Evolutionary conservation across 495 filamentous ascomycete species (phyloP).

Genomic region (Podospora conica): DNA sequence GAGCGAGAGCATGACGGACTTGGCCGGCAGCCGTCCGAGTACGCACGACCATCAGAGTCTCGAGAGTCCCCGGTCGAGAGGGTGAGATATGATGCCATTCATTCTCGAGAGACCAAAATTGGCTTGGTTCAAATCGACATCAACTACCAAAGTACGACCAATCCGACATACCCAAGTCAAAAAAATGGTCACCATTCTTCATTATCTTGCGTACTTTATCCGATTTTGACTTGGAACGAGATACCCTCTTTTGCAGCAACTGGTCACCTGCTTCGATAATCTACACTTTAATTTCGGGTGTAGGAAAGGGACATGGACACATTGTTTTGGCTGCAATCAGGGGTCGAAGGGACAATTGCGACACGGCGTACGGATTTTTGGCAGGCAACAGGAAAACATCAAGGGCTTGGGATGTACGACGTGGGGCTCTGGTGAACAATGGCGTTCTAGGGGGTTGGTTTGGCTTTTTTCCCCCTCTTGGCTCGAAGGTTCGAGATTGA

Average conservation of each 20-base stretch:
- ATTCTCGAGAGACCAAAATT: too few species aligned
- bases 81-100: too few species aligned
- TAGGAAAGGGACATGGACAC: neutral
- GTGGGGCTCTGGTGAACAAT: neutral
- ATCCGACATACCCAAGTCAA: too few species aligned
- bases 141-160: too few species aligned
- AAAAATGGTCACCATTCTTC: too few species aligned
- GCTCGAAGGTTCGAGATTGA: neutral
- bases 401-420: neutral
- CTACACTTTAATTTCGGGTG: neutral
- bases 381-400: neutral
- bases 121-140: too few species aligned
- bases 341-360: neutral
- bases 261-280: neutral
- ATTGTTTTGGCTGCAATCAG: neutral
- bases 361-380: neutral
- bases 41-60: slow-evolving; percentile 8
- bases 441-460: neutral
- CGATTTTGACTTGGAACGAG: neutral
- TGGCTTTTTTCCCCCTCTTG: neutral
- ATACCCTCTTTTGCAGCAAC: neutral
- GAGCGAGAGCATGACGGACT: slow-evolving; percentile 42
- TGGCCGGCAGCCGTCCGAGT: slow-evolving; percentile 26
- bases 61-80: neutral
- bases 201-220: neutral